Conservation (phyloP, 306 rosid genomes). For the Styphnolobium japonicum region DNA sequence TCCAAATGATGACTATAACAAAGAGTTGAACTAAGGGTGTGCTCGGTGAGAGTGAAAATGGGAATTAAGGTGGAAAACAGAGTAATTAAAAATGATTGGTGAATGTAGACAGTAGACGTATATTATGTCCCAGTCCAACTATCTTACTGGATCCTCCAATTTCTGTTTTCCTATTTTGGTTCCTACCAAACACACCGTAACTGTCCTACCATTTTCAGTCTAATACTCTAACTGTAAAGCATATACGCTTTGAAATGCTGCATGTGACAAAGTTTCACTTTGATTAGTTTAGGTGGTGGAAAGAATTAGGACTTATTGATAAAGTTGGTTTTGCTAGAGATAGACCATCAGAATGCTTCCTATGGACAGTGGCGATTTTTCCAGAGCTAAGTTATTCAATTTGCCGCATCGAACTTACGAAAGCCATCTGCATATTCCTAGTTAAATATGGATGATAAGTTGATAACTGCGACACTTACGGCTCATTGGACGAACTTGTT, state of each 20-base stretch:
- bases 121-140: not conserved
- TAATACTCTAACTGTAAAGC: not conserved
- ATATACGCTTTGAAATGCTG: not conserved
- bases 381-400: conserved; percentile 36
- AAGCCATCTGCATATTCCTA: conserved; percentile 36
- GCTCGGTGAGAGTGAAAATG: not conserved
- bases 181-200: not conserved
- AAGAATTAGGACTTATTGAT: conserved; percentile 34
- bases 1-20: not conserved
- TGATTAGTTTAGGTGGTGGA: conserved; percentile 49
- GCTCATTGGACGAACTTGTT: conserved; percentile 46
- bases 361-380: conserved; percentile 49
- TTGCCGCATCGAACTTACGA: conserved; percentile 42
- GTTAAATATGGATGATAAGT: too few relatives aligned
- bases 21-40: not conserved
- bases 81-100: not conserved
- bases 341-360: conserved; percentile 46
- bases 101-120: too few relatives aligned
- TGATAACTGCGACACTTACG: conserved; percentile 40
- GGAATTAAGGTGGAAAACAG: not conserved
- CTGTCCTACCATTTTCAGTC: not conserved
- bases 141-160: not conserved
- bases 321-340: conserved; percentile 48
- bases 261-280: not conserved
- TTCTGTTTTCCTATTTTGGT: not conserved